Conservation (phyloP, 164 flowering plant genomes). For the Stephania yunnanensis region DNA sequence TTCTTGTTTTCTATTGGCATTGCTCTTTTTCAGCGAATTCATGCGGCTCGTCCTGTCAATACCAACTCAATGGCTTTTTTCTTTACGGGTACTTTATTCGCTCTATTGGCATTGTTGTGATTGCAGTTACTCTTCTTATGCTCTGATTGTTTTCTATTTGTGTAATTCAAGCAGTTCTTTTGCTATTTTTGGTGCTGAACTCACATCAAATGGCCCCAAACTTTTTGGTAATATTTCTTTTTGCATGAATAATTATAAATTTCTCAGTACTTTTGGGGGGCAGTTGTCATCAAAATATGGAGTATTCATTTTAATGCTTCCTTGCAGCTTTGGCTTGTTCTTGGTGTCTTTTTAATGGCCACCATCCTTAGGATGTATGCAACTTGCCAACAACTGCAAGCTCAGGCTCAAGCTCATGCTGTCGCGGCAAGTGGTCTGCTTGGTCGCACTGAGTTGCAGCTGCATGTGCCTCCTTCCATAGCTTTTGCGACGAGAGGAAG, state of each 20-base stretch:
- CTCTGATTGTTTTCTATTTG: background rate
- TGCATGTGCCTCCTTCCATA: constrained; percentile 89
- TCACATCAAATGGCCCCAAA: constrained; percentile 92
- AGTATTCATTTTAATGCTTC: background rate
- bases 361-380: constrained; percentile 93
- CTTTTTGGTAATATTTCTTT: constrained; percentile 63
- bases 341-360: constrained; percentile 87
- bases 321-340: constrained; percentile 84
- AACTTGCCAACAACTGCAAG: constrained; percentile 96
- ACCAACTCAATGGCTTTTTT: constrained; percentile 78
- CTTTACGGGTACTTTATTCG: constrained; percentile 54
- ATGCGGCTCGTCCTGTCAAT: constrained; percentile 64
- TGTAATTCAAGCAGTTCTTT: constrained; percentile 44
- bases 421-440: constrained; percentile 78
- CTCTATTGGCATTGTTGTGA: background rate
- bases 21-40: constrained; percentile 54
- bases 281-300: background rate
- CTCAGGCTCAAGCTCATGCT: constrained; percentile 89
- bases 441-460: constrained; percentile 78
- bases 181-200: constrained; percentile 82
- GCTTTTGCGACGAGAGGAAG: constrained; percentile 91
- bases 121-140: background rate
- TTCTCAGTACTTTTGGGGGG: background rate
- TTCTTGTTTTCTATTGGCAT: background rate
- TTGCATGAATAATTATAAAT: background rate